Conservation (phyloP, 371 early-diverging fungal species). For the Dichotomocladium elegans region DNA sequence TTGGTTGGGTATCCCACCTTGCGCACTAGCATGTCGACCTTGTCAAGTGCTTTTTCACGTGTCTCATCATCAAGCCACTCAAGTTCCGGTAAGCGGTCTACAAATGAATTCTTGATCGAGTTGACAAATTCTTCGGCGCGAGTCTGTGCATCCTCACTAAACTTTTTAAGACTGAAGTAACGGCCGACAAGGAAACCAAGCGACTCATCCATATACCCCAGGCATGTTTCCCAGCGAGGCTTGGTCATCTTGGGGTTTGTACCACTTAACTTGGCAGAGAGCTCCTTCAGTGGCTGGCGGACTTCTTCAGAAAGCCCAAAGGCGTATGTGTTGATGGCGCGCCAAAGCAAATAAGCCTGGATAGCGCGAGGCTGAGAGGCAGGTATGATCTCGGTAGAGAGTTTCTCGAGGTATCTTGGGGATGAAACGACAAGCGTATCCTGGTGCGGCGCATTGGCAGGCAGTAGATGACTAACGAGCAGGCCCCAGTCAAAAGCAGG, state of each 20-base stretch:
- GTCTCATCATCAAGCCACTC: background rate
- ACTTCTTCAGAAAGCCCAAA: conserved; percentile 24
- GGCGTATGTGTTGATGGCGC: conserved; percentile 25
- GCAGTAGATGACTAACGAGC: conserved; percentile 19
- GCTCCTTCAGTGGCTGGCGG: conserved; percentile 12
- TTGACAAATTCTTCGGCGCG: conserved; percentile 23
- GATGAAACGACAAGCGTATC: conserved; percentile 35
- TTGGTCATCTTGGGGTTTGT: conserved; percentile 27
- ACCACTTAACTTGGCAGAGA: conserved; percentile 36
- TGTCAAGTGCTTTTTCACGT: background rate
- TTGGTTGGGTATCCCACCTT: conserved; percentile 37
- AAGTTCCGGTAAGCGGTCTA: background rate
- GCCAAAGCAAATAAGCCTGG: conserved; percentile 43
- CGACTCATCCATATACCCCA: conserved; percentile 33
- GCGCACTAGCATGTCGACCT: no score
- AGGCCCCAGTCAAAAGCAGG: conserved; percentile 44
- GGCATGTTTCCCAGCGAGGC: conserved; percentile 54
- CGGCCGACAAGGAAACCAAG: conserved; percentile 54
- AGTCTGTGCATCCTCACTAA: conserved; percentile 7
- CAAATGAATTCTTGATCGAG: conserved; percentile 26
- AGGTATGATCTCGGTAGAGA: conserved; percentile 18
- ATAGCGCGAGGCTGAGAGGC: conserved; percentile 21
- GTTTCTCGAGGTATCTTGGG: conserved; percentile 22
- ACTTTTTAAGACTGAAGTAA: conserved; percentile 31
- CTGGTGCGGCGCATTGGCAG: conserved; percentile 14